phyloP scores from a whole-genome alignment of 169 alveolate genomes.

The Plasmodium ovale region DNA sequence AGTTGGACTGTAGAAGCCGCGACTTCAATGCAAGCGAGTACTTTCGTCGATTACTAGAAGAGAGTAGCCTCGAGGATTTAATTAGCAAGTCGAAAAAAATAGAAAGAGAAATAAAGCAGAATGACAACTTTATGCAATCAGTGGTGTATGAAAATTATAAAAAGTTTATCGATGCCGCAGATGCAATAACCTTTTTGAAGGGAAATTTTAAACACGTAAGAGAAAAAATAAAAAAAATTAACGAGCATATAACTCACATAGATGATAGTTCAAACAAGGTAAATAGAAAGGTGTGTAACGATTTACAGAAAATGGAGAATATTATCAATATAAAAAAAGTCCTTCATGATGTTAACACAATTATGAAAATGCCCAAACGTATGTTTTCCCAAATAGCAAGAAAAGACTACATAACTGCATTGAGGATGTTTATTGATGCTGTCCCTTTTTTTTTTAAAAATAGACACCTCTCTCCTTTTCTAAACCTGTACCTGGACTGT shows the following conservation, averaged over 20 bases:
- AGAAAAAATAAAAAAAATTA: slow-evolving; percentile 48
- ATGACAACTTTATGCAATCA: slow-evolving; percentile 88
- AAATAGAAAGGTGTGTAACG: neutral
- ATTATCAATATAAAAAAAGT: slow-evolving; percentile 64
- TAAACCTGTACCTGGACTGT: slow-evolving; percentile 40
- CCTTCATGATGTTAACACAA: slow-evolving; percentile 23
- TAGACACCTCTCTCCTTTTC: slow-evolving; percentile 13
- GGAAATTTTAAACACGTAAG: slow-evolving; percentile 74
- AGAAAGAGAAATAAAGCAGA: slow-evolving; percentile 74
- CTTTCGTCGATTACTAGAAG: slow-evolving; percentile 65
- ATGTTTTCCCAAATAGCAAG: slow-evolving; percentile 26
- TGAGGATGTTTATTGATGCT: slow-evolving; percentile 41
- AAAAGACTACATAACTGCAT: slow-evolving; percentile 23
- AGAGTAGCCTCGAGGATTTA: slow-evolving; percentile 56
- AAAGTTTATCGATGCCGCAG: slow-evolving; percentile 91
- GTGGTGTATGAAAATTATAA: slow-evolving; percentile 91
- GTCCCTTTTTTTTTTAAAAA: slow-evolving; percentile 52
- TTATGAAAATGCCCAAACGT: slow-evolving; percentile 60
- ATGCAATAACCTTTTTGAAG: slow-evolving; percentile 85
- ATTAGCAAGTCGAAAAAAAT: slow-evolving; percentile 38
- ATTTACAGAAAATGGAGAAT: slow-evolving; percentile 51
- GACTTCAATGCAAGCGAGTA: slow-evolving; percentile 68
- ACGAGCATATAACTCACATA: slow-evolving; percentile 24
- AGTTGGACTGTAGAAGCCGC: slow-evolving; percentile 31
- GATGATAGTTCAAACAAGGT: slow-evolving; percentile 28